Percentiles rank a stretch among this genome's conserved stretches.
Evolutionary conservation across 177 flowering plant species (phyloP).

Genomic region (Telopea speciosissima): DNA sequence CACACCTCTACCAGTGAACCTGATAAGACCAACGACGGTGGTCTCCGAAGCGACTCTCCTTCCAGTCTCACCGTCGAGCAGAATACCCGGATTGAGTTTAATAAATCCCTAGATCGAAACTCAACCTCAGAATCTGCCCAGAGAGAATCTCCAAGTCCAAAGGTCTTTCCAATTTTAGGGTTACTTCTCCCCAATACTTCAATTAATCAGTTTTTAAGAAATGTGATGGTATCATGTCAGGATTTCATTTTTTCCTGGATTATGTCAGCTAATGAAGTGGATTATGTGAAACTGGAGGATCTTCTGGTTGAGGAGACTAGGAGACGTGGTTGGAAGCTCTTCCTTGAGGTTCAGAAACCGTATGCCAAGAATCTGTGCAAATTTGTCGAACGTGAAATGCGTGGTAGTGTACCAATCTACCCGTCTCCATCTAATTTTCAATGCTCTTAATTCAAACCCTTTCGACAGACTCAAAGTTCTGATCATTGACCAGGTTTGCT

Average conservation of each 20-base stretch:
- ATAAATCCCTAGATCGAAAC: conserved; percentile 44
- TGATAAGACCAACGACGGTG: background rate
- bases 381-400: conserved; percentile 62
- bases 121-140: conserved; percentile 56
- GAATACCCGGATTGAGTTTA: conserved; percentile 50
- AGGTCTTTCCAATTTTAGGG: conserved; percentile 26
- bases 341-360: conserved; percentile 63
- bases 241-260: background rate
- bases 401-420: conserved; percentile 52
- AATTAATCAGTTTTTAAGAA: background rate
- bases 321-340: conserved; percentile 76
- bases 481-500: conserved; percentile 79
- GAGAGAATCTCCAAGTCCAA: conserved; percentile 44
- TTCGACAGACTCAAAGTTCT: conserved; percentile 77
- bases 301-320: conserved; percentile 87
- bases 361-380: conserved; percentile 52
- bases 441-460: conserved; percentile 80
- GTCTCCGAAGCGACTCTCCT: background rate
- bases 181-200: background rate
- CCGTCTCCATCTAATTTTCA: conserved; percentile 88
- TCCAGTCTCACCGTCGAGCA: conserved; percentile 43
- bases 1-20: background rate
- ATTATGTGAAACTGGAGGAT: conserved; percentile 54
- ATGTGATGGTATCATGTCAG: background rate
- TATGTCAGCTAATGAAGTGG: conserved; percentile 36